phyloP scores from a whole-genome alignment of 306 rosid genomes.

The Dryas drummondii region DNA sequence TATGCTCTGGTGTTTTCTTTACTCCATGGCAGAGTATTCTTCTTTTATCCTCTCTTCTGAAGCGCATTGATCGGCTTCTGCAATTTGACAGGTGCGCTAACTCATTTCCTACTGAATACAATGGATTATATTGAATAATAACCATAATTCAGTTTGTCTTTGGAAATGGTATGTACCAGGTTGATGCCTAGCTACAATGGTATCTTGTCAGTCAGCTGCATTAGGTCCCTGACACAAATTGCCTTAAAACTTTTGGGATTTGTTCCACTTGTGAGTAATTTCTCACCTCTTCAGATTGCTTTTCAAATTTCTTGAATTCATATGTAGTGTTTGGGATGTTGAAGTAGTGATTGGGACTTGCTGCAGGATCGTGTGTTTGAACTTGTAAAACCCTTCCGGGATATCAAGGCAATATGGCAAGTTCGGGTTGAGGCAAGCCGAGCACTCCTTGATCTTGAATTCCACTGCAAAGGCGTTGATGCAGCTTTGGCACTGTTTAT shows the following conservation, averaged over 20 bases:
- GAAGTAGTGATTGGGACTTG: conserved; percentile 21
- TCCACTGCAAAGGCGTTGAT: conserved; percentile 75
- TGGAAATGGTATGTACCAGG: conserved; percentile 54
- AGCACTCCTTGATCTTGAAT: conserved; percentile 93
- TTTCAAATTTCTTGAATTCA: conserved; percentile 26
- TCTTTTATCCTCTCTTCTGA: conserved; percentile 77
- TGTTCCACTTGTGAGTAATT: conserved; percentile 68
- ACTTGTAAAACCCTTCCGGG: conserved; percentile 73
- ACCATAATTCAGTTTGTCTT: conserved; percentile 31
- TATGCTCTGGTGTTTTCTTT: conserved; percentile 22
- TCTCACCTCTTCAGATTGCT: conserved; percentile 21
- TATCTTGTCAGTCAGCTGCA: conserved; percentile 83
- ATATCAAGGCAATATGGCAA: conserved; percentile 67
- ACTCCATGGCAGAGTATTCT: conserved; percentile 70
- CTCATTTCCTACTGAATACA: conserved; percentile 22
- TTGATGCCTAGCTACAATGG: conserved; percentile 98
- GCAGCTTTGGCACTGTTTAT: conserved; percentile 66
- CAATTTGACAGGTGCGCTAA: conserved; percentile 85
- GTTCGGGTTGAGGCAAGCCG: conserved; percentile 87
- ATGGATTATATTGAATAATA: conserved; percentile 25
- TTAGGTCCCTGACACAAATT: conserved; percentile 84
- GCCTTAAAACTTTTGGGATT: conserved; percentile 83
- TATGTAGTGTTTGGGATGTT: conserved; percentile 25
- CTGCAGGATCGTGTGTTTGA: conserved; percentile 79
- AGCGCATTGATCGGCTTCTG: conserved; percentile 82